phyloP scores from a whole-genome alignment of 148 eudicot genomes.

The Pharnaceum exiguum region DNA sequence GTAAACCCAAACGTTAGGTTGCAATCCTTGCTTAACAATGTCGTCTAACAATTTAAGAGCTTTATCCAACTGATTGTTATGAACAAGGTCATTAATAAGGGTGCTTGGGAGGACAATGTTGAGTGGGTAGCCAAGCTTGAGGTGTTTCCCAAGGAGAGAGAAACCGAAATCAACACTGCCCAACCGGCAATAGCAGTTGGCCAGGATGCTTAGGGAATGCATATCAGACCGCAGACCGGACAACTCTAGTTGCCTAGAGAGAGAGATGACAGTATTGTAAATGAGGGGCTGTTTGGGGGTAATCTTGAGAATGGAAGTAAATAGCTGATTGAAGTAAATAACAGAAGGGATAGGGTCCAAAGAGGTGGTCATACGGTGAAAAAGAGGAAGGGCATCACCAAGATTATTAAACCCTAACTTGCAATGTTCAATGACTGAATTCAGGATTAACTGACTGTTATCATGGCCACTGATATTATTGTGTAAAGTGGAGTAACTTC shows the following conservation, averaged over 20 bases:
- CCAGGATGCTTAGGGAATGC: background rate
- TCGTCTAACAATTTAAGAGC: background rate
- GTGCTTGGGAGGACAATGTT: background rate
- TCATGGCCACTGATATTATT: too few relatives aligned
- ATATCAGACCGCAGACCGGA: background rate
- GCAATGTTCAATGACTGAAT: background rate
- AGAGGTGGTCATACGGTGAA: background rate
- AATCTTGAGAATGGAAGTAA: slow-evolving; percentile 2
- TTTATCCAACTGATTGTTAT: background rate
- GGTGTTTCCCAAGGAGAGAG: too few relatives aligned
- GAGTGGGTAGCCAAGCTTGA: background rate
- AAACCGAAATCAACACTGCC: background rate
- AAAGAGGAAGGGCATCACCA: background rate
- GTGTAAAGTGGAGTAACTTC: too few relatives aligned
- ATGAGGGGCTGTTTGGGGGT: background rate
- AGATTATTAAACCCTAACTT: background rate
- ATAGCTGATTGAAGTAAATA: background rate
- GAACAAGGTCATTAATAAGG: background rate
- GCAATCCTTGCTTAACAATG: too few relatives aligned
- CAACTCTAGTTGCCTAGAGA: background rate
- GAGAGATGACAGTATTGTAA: background rate
- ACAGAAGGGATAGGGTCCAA: background rate
- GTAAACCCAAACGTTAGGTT: too few relatives aligned
- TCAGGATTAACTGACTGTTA: background rate
- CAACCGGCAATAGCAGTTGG: background rate